Evolutionary conservation across 768 basidiomycete species (phyloP).

Genomic region (Mycena epipterygia): DNA sequence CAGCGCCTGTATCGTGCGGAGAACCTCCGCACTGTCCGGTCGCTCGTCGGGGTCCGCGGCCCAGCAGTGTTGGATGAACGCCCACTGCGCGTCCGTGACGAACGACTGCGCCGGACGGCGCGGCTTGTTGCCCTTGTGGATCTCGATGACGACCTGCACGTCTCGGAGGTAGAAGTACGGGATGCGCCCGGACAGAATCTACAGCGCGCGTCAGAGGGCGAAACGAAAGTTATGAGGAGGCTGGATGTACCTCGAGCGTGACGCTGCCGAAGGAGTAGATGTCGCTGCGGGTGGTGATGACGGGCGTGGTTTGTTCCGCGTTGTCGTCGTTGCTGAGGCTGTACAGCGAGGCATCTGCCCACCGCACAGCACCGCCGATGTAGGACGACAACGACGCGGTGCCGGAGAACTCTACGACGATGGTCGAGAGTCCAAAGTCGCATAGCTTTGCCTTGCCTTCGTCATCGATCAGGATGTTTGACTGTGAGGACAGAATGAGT

Average conservation of each 20-base stretch:
- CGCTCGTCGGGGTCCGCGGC: slow-evolving; percentile 46
- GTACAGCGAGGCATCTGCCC: slow-evolving; percentile 62
- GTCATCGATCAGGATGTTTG: slow-evolving; percentile 61
- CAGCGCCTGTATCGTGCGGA: slow-evolving; percentile 32
- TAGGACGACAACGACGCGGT: slow-evolving; percentile 48
- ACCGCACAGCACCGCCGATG: slow-evolving; percentile 61
- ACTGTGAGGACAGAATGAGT: slow-evolving; percentile 43
- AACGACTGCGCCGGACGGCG: slow-evolving; percentile 53
- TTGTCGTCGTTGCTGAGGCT: slow-evolving; percentile 46
- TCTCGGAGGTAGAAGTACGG: slow-evolving; percentile 59
- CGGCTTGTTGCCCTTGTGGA: slow-evolving; percentile 56
- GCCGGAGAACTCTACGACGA: slow-evolving; percentile 51
- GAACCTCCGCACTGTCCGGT: slow-evolving; percentile 47
- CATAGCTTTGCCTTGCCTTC: slow-evolving; percentile 57
- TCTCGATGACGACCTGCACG: slow-evolving; percentile 57
- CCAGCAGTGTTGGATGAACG: slow-evolving; percentile 59
- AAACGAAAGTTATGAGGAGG: neutral
- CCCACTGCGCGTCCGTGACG: slow-evolving; percentile 56
- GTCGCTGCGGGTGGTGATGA: slow-evolving; percentile 52
- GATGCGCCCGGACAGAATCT: slow-evolving; percentile 57
- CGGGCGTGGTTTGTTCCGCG: slow-evolving; percentile 39
- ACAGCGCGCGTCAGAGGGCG: neutral
- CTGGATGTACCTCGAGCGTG: slow-evolving; percentile 52
- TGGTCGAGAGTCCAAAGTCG: slow-evolving; percentile 62
- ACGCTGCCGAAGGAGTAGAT: slow-evolving; percentile 64